Evolutionary conservation across 768 basidiomycete species (phyloP), one percentile per base, ranked within the genome.

Genomic region (Hypsizygus marmoreus): DNA sequence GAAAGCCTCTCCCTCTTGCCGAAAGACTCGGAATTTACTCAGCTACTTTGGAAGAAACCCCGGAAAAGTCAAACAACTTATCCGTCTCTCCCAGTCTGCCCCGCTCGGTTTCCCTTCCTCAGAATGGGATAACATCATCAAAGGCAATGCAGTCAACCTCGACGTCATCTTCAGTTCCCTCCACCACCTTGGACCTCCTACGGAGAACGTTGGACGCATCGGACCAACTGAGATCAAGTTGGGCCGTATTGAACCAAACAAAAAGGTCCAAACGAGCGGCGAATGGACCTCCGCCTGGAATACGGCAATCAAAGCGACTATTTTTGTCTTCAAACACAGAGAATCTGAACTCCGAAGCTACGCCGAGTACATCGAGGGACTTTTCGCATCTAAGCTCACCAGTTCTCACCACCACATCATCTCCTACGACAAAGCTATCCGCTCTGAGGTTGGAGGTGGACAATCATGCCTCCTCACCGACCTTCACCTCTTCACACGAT

Each of bases 321-420:
- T 24, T 1, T 65, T 56, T 42, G 50, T 51, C 4, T 65, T 63
- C 34, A 54, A 56, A 1, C 59, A 64, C 29, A 32, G 56, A 12
- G 23, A 13, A 0, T 12, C 35, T 0, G 61, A 68, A 29, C 54
- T 66, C 19, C 6, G n/a, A n/a, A n/a, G n/a, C n/a, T n/a, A n/a
- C n/a, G n/a, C n/a, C n/a, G n/a, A n/a, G n/a, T n/a, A n/a, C n/a
- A n/a, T n/a, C n/a, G n/a, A n/a, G n/a, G n/a, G n/a, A n/a, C n/a
- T n/a, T n/a, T n/a, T n/a, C n/a, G n/a, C n/a, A n/a, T n/a, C n/a
- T n/a, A n/a, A n/a, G n/a, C n/a, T n/a, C n/a, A n/a, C n/a, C n/a
- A n/a, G n/a, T n/a, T n/a, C n/a, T n/a, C n/a, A n/a, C n/a, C n/a
- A n/a, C n/a, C n/a, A n/a, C n/a, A n/a, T n/a, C n/a, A n/a, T n/a